phyloP scores from a whole-genome alignment of 2,329 filamentous ascomycete genomes.

The Camillea tinctor region DNA sequence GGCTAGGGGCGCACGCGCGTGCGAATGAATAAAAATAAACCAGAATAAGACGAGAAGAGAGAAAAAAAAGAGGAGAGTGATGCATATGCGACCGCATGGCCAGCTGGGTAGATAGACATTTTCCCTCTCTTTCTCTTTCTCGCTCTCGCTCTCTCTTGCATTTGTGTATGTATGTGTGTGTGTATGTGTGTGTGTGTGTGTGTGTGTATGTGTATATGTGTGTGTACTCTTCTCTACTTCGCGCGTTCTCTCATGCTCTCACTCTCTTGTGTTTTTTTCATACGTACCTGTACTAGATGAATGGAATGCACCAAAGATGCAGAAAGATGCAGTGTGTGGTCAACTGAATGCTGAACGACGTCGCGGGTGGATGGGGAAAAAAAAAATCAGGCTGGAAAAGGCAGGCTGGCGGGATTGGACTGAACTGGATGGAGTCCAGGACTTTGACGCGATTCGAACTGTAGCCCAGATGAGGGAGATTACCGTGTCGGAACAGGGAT shows the following conservation, averaged over 20 bases:
- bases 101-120: constrained; percentile 1
- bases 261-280: not conserved
- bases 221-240: not conserved
- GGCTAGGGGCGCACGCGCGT: constrained; percentile 1
- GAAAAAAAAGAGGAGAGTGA: constrained; percentile 8
- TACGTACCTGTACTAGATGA: not conserved
- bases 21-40: not conserved
- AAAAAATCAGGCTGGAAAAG: not conserved
- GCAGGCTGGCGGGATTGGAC: not conserved
- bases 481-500: not conserved
- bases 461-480: not conserved
- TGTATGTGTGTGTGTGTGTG: too few species aligned
- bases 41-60: constrained; percentile 13
- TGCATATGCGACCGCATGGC: constrained; percentile 25
- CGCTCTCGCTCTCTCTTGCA: too few species aligned
- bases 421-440: not conserved
- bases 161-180: too few species aligned
- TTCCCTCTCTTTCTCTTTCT: constrained; percentile 11
- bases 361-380: not conserved
- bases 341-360: not conserved
- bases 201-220: constrained; percentile 17
- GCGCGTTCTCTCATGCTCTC: constrained; percentile 11
- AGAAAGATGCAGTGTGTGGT: not conserved
- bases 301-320: not conserved
- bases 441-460: not conserved